These are phyloP conservation scores for Jaltomata sinuosa DNA, from an alignment of 257 asterid genomes.

Conservation along the genomic window DNA sequence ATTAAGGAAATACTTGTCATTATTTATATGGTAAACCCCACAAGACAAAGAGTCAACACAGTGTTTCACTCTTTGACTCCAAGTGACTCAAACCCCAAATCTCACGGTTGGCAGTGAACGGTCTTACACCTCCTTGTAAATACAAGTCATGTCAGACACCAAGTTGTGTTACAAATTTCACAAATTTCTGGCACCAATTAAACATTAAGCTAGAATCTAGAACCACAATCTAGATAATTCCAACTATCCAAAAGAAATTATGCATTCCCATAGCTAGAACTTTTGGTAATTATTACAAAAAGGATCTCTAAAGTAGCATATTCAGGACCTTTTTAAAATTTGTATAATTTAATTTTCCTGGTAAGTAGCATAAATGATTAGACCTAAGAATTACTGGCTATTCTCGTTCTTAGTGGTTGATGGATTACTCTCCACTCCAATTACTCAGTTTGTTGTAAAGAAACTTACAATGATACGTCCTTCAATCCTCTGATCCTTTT, in stretches of 20 bases:
- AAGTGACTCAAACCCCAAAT: background rate
- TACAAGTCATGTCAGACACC: background rate
- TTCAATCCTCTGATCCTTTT: slow-evolving; percentile 57
- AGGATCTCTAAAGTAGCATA: background rate
- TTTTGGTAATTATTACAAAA: background rate
- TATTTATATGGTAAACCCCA: background rate
- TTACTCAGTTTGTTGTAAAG: background rate
- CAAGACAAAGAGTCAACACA: background rate
- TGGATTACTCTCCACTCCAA: background rate
- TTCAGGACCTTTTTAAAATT: background rate
- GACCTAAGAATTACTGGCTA: background rate
- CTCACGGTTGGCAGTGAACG: background rate
- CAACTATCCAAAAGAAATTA: background rate
- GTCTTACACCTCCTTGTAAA: background rate
- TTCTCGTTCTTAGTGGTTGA: background rate
- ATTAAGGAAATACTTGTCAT: background rate
- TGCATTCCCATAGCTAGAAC: background rate
- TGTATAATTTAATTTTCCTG: background rate
- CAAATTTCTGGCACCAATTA: background rate
- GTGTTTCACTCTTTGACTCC: background rate
- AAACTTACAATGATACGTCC: slow-evolving; percentile 37
- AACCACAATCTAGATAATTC: background rate
- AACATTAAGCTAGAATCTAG: background rate
- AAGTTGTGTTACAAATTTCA: background rate
- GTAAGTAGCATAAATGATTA: background rate